These are phyloP conservation scores for Pogostemon cablin DNA, from an alignment of 257 asterid species.

Conservation along the genomic window DNA sequence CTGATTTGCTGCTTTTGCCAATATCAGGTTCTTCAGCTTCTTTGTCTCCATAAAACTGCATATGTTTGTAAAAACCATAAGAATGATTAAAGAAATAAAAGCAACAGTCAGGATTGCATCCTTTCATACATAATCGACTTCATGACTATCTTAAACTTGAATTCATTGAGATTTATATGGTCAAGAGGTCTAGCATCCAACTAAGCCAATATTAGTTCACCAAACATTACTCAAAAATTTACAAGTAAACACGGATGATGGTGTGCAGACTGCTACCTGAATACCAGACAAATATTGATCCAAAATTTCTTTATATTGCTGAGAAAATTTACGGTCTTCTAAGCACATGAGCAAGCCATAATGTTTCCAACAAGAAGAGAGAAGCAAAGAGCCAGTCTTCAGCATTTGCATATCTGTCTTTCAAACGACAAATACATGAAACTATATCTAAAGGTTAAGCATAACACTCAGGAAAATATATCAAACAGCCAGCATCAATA, in stretches of 20 bases:
- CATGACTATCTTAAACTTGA: constrained; percentile 4
- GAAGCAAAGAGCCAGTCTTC: constrained; percentile 72
- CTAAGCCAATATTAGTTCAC: constrained; percentile 10
- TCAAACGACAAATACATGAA: constrained; percentile 31
- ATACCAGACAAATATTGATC: constrained; percentile 83
- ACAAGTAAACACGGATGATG: constrained; percentile 20
- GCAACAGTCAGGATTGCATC: constrained; percentile 6
- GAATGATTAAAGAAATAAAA: constrained; percentile 30
- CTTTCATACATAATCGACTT: not conserved
- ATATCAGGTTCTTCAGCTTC: constrained; percentile 53
- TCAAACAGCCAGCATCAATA: constrained; percentile 34
- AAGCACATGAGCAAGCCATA: constrained; percentile 73
- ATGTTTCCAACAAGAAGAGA: constrained; percentile 96
- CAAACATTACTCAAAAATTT: constrained; percentile 3
- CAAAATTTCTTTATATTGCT: constrained; percentile 62
- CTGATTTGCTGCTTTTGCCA: constrained; percentile 57
- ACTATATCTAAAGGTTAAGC: constrained; percentile 28
- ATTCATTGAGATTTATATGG: constrained; percentile 20
- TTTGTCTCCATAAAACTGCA: constrained; percentile 76
- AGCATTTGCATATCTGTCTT: constrained; percentile 59
- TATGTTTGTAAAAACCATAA: constrained; percentile 33
- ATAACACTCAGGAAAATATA: constrained; percentile 10
- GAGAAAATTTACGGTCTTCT: constrained; percentile 63
- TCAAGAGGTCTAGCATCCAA: constrained; percentile 16
- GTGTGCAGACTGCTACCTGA: constrained; percentile 53